Evolutionary conservation across 2,329 filamentous ascomycete genomes (phyloP), one percentile per base, ranked within the genome.

Genomic region (Fusarium abutilonis): DNA sequence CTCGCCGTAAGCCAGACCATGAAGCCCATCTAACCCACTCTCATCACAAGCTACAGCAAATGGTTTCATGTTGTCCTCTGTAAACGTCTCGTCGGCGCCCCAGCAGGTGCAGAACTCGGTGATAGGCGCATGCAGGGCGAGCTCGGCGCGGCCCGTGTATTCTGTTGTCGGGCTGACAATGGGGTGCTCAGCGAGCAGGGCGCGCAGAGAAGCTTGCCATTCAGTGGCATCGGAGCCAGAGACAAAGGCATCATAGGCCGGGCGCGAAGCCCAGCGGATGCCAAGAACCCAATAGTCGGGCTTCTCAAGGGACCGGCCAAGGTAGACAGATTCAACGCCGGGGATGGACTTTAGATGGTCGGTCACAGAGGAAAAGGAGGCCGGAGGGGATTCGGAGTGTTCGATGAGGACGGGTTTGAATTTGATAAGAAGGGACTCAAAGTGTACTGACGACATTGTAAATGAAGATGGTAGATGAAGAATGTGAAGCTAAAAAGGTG

Each of bases 191-290:
- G 63, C 65, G 50, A 74, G 57, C n/a, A 75, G 49, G 56, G 74
- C 72, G 46, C 69, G 70, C 36, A 77, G 66, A 9, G 75, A 74
- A 35, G 75, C 74, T 15, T 78, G 72, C 68, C 78, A 79, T 62
- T 74, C 77, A 44, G 76, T 75, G 50, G 76, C 78, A 58, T 71
- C 74, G 23, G 76, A 74, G 7, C 77, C 78, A 54, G 74, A 73
- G 58, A 77, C 73, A 59, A 81, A 82, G 58, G 75, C 74, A 55
- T 72, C 65, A 63, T 76, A 71, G 42, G 73, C 73, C 32, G 66
- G 66, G 8, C 60, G 51, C 9, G 74, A 75, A 39, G 66, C 56
- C 77, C 77, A 79, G 50, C 71, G 70, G 26, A 76, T 67, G 45
- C 74, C 65, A 51, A 74, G 69, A 42, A 73, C 64, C 70, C 72